Base-by-base conservation (phyloP, 495 filamentous ascomycete genomes). In the Aspergillus cristatus region DNA sequence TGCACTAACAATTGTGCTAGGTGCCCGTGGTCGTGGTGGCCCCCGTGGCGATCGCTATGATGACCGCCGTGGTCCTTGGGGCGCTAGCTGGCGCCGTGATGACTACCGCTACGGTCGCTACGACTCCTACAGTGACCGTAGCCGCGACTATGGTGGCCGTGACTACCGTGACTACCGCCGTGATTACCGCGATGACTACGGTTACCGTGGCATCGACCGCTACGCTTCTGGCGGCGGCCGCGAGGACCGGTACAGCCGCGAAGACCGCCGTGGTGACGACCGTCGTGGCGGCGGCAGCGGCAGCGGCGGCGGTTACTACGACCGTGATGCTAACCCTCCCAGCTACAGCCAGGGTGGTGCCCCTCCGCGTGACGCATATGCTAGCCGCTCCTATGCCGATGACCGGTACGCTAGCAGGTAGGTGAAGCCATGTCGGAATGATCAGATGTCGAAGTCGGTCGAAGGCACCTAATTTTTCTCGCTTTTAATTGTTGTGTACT, bases 191-290 rank as follows among this genome's bases (percentile, higher is more conserved):
- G 65, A 70, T 38, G 62, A 69, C 43, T 63, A 55, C 28, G 46
- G 52, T 17, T 59, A 65, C 45, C 69, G 74, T 46, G 69, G 74
- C 38, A 62, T 57, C 60, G 78, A 81, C 49, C 78, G 78, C 30
- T 82, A 80, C 43, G 75, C 72, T 28, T 77, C 78, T 45, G 72
- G 75, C 54, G 77, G 76, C 37, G 71, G 75, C 54, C 78, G 76
- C 37, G 71, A 76, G 41, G 81, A 85, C 42, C 76, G 81, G 38
- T 84, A 84, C 56, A 75, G 78, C 49, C 79, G 82, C 50, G 62
- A 68, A 48, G 66, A 74, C 39, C 67, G 72, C 45, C 67, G 72
- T 46, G 70, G 63, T 30, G 62, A 67, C 36, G 62, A 68, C 35
- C 51, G 69, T 47, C 61, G 62, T 50, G 70, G 65, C 35, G 65